A percentile compares a stretch with the other conserved stretches of the same genome.
Evolutionary conservation across 805 yeast species (phyloP).

Genomic region (Candida nemodendra): DNA sequence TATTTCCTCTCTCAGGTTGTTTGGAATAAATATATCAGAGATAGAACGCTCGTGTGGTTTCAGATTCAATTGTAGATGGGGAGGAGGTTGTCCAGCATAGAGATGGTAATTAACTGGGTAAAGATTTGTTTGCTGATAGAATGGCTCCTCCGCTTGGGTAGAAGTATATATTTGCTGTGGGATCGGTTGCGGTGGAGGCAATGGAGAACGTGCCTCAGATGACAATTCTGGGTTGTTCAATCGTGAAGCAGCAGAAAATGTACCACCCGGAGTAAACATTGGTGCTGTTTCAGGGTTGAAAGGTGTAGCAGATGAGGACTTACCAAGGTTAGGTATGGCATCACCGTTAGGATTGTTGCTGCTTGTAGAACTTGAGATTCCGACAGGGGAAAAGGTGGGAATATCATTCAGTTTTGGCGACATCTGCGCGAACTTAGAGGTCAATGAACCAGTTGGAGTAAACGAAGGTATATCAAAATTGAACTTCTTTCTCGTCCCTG

Average conservation of each 20-base stretch:
- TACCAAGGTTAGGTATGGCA: neutral
- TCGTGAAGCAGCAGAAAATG: conserved; percentile 34
- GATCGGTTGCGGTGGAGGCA: conserved; percentile 9
- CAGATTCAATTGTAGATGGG: conserved; percentile 58
- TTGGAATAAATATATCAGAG: conserved; percentile 68
- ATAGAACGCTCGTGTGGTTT: conserved; percentile 71
- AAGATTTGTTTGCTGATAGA: conserved; percentile 33
- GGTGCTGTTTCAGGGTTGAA: conserved; percentile 34
- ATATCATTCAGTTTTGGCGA: conserved; percentile 50
- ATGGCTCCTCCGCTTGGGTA: conserved; percentile 24
- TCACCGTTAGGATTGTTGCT: conserved; percentile 5
- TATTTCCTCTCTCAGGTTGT: conserved; percentile 66
- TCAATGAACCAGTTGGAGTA: conserved; percentile 39
- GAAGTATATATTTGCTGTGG: conserved; percentile 3
- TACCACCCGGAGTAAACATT: conserved; percentile 28
- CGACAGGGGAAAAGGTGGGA: conserved; percentile 50
- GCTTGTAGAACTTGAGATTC: conserved; percentile 6
- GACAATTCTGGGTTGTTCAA: conserved; percentile 38
- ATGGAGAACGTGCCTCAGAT: conserved; percentile 11
- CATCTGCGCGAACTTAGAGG: conserved; percentile 42
- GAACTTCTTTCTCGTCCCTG: conserved; percentile 41
- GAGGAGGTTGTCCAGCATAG: conserved; percentile 88
- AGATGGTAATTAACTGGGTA: conserved; percentile 77
- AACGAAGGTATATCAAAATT: conserved; percentile 56
- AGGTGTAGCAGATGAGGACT: conserved; percentile 9